Conservation (phyloP, 495 filamentous ascomycete species). For the Trichoderma erinaceum region DNA sequence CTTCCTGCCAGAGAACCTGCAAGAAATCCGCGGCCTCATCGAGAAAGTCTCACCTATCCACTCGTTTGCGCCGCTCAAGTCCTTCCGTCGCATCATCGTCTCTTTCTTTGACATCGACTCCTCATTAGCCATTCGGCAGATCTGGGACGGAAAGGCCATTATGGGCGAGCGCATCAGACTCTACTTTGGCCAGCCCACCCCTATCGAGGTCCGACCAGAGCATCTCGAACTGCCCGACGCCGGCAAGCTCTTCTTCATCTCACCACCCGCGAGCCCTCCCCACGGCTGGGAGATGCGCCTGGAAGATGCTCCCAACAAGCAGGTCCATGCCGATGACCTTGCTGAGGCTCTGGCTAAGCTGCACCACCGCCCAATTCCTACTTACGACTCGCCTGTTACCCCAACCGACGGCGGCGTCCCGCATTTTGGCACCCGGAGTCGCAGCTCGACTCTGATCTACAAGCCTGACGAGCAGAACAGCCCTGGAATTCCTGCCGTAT, state of each 20-base stretch:
- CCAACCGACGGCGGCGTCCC: conserved; percentile 26
- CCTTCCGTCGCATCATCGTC: conserved; percentile 84
- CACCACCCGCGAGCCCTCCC: conserved; percentile 83
- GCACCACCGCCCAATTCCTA: conserved; percentile 31
- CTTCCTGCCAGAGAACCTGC: conserved; percentile 72
- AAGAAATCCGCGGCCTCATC: conserved; percentile 69
- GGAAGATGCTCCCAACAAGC: conserved; percentile 90
- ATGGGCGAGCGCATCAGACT: conserved; percentile 66
- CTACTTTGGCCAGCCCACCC: conserved; percentile 83
- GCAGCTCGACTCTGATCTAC: conserved; percentile 67
- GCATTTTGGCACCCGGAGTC: conserved; percentile 28
- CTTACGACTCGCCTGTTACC: conserved; percentile 23
- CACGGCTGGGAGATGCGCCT: conserved; percentile 87
- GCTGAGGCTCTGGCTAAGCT: conserved; percentile 71
- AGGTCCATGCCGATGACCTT: conserved; percentile 86
- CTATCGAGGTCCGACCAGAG: conserved; percentile 47
- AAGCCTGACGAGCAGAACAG: conserved; percentile 66
- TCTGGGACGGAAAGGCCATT: conserved; percentile 64
- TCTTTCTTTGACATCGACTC: conserved; percentile 71
- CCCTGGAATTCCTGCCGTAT: conserved; percentile 77
- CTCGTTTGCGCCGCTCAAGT: conserved; percentile 86
- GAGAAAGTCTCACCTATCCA: conserved; percentile 62
- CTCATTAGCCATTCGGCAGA: conserved; percentile 63
- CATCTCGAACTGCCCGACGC: conserved; percentile 77
- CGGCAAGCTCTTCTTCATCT: conserved; percentile 95